Evolutionary conservation across 1,284 basidiomycete species (phyloP).

Genomic region (Puccinia coronata): DNA sequence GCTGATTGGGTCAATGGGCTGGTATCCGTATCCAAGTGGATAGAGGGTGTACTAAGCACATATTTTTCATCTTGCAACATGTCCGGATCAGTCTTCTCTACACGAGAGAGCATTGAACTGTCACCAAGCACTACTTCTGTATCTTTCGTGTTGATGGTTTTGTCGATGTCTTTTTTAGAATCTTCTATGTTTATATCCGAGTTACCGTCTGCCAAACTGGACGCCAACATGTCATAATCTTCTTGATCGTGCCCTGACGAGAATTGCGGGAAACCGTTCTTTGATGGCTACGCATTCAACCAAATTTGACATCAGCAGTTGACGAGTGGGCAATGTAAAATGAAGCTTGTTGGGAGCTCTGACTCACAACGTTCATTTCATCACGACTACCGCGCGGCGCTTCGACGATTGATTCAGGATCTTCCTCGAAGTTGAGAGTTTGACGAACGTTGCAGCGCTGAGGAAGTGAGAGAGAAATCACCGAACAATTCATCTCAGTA

Average conservation of each 20-base stretch:
- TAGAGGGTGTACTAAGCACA: not conserved
- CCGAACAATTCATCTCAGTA: slow-evolving; percentile 3
- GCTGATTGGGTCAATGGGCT: not conserved
- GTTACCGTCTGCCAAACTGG: slow-evolving; percentile 22
- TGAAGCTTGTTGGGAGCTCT: not conserved
- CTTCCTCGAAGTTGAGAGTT: slow-evolving; percentile 23
- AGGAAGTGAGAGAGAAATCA: slow-evolving; percentile 13
- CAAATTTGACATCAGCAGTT: not conserved
- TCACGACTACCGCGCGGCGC: not conserved
- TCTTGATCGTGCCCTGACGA: slow-evolving; percentile 27
- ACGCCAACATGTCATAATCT: slow-evolving; percentile 46
- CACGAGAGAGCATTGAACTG: not conserved
- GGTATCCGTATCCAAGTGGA: not conserved
- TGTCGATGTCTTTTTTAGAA: not conserved
- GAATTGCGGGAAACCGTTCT: not conserved
- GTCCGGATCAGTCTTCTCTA: not conserved
- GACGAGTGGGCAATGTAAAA: not conserved
- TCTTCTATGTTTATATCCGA: not conserved
- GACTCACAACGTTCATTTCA: slow-evolving; percentile 7
- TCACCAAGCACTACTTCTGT: not conserved
- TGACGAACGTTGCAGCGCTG: slow-evolving; percentile 16
- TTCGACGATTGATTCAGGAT: not conserved
- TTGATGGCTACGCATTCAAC: slow-evolving; percentile 7
- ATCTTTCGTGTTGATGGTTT: not conserved
- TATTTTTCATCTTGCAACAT: slow-evolving; percentile 7